Evolutionary conservation across 2,329 filamentous ascomycete species (phyloP).

Genomic region (Fusarium sterilihyphosum): DNA sequence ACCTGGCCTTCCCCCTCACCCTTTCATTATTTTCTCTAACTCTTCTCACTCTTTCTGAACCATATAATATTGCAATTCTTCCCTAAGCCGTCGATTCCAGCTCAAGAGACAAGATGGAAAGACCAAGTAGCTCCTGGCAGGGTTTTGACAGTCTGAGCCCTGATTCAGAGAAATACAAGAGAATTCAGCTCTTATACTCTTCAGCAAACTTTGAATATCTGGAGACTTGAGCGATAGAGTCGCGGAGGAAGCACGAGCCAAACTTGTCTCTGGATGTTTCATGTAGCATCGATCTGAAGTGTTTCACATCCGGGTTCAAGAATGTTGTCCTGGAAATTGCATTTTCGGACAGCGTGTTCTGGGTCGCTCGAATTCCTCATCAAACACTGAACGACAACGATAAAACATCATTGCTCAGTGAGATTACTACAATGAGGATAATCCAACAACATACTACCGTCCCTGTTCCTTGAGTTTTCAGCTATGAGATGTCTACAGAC

Average conservation of each 20-base stretch:
- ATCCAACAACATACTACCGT: background rate
- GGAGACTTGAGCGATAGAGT: background rate
- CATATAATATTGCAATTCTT: accelerated
- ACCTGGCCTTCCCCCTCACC: background rate
- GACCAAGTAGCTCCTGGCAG: background rate
- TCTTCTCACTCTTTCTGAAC: accelerated
- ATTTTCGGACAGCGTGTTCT: background rate
- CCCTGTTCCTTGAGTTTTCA: background rate
- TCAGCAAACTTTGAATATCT: background rate
- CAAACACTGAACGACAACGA: background rate
- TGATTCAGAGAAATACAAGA: background rate
- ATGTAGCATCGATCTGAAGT: background rate
- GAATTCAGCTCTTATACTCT: background rate
- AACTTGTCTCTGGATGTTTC: background rate
- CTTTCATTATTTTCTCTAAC: background rate
- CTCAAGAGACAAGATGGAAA: background rate
- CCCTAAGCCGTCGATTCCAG: accelerated
- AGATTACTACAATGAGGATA: background rate
- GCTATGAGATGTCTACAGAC: background rate
- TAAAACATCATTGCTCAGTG: background rate
- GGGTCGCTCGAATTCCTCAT: background rate
- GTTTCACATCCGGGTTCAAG: background rate
- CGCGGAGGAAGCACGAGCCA: background rate
- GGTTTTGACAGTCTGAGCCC: background rate
- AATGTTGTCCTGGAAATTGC: background rate